phyloP scores from a whole-genome alignment of 805 yeast species.

The Saccharomycopsis fermentans region DNA sequence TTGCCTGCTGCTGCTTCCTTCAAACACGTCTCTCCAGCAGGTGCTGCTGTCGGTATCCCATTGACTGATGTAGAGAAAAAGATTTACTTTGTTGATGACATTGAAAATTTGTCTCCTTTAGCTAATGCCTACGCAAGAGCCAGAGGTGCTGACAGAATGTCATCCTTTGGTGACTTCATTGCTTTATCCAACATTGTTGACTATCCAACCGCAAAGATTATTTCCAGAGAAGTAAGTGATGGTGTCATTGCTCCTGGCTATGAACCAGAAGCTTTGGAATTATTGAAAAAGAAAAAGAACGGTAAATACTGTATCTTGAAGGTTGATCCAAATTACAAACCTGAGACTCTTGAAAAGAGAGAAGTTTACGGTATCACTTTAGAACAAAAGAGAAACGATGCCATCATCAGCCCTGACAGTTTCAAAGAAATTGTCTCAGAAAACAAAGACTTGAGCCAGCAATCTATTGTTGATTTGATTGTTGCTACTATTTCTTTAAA shows the following conservation, averaged over 20 bases:
- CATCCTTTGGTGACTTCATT: constrained; percentile 96
- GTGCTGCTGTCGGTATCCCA: constrained; percentile 96
- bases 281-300: constrained; percentile 85
- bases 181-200: constrained; percentile 96
- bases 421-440: constrained; percentile 86
- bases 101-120: constrained; percentile 89
- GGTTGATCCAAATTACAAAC: constrained; percentile 89
- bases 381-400: constrained; percentile 97
- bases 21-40: constrained; percentile 98
- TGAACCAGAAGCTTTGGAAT: constrained; percentile 82
- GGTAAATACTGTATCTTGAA: constrained; percentile 96
- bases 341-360: constrained; percentile 75
- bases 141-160: constrained; percentile 99
- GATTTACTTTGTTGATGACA: constrained; percentile 89
- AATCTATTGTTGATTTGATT: constrained; percentile 85
- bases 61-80: constrained; percentile 85
- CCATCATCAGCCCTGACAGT: constrained; percentile 80
- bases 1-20: constrained; percentile 98
- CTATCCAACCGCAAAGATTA: constrained; percentile 90
- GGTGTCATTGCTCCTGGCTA: constrained; percentile 99
- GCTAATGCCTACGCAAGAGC: constrained; percentile 99
- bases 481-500: constrained; percentile 96
- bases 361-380: constrained; percentile 93
- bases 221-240: constrained; percentile 94
- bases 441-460: constrained; percentile 81